phyloP scores from a whole-genome alignment of 768 basidiomycete species.

The Trametes cingulata region DNA sequence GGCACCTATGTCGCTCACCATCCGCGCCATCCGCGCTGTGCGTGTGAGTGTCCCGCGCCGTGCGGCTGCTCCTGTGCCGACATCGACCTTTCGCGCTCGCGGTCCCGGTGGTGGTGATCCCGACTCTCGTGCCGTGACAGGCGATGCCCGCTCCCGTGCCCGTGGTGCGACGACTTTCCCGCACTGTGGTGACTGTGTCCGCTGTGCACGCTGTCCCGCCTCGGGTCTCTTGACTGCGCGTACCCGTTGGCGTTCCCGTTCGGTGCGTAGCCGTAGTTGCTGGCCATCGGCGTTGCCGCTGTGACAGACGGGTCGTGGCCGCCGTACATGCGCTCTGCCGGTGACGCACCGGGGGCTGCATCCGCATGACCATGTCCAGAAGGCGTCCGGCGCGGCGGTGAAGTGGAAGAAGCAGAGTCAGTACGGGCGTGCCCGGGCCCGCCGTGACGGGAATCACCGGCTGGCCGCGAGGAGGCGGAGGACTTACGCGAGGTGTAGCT shows the following conservation, averaged over 20 bases:
- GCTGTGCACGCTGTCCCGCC: slow-evolving; percentile 8
- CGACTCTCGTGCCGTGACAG: slow-evolving; percentile 4
- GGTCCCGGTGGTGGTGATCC: neutral
- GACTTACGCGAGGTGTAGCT: slow-evolving; percentile 8
- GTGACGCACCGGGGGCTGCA: neutral
- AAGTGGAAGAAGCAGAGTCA: neutral
- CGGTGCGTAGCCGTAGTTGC: neutral
- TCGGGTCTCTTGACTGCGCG: neutral
- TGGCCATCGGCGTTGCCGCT: neutral
- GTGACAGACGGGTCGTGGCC: neutral
- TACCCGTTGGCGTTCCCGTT: neutral
- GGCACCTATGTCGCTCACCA: slow-evolving; percentile 23
- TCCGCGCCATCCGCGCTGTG: slow-evolving; percentile 22
- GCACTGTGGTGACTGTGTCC: neutral
- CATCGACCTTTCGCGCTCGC: neutral
- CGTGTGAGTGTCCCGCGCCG: neutral
- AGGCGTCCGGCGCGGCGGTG: neutral
- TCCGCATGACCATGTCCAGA: neutral
- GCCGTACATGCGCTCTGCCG: slow-evolving; percentile 2
- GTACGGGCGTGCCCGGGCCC: neutral
- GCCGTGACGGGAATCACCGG: neutral
- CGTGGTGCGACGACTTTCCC: neutral
- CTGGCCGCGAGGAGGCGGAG: neutral
- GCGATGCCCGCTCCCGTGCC: neutral
- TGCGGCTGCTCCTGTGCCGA: neutral